Conservation (phyloP, 2,329 filamentous ascomycete species). For the Phialemoniopsis sp. region DNA sequence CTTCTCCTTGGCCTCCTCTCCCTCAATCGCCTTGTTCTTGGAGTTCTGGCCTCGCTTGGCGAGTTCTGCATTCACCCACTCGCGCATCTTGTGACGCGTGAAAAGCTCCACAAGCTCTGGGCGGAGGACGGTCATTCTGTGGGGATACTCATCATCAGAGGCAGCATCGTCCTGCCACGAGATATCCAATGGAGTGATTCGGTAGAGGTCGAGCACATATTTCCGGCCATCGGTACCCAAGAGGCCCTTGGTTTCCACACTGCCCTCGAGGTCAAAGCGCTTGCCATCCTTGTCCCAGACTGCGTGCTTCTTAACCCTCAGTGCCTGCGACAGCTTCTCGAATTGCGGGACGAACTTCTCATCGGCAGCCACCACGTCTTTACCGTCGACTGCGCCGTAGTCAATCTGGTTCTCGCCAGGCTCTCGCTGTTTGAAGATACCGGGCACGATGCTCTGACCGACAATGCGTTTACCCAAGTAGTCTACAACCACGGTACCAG, state of each 20-base stretch:
- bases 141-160: slow-evolving; percentile 65
- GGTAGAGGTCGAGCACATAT: slow-evolving; percentile 95
- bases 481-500: slow-evolving; percentile 93
- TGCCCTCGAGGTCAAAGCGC: slow-evolving; percentile 87
- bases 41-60: slow-evolving; percentile 50
- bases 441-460: slow-evolving; percentile 95
- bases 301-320: slow-evolving; percentile 89
- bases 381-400: slow-evolving; percentile 96
- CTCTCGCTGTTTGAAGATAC: slow-evolving; percentile 98
- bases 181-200: slow-evolving; percentile 88
- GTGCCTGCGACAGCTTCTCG: slow-evolving; percentile 82
- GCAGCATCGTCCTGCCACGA: slow-evolving; percentile 77
- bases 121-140: slow-evolving; percentile 92
- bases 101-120: slow-evolving; percentile 87
- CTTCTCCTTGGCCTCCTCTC: slow-evolving; percentile 24
- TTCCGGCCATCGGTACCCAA: slow-evolving; percentile 94
- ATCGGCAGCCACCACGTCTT: slow-evolving; percentile 89
- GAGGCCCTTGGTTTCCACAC: slow-evolving; percentile 97
- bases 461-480: slow-evolving; percentile 97
- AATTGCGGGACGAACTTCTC: slow-evolving; percentile 82
- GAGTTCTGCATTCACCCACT: slow-evolving; percentile 80
- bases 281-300: slow-evolving; percentile 98
- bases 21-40: slow-evolving; percentile 20
- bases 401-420: slow-evolving; percentile 98
- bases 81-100: slow-evolving; percentile 79